These are phyloP conservation scores for Xylariales sp. DNA, from an alignment of 2,329 filamentous ascomycete species.

Conservation along the genomic window DNA sequence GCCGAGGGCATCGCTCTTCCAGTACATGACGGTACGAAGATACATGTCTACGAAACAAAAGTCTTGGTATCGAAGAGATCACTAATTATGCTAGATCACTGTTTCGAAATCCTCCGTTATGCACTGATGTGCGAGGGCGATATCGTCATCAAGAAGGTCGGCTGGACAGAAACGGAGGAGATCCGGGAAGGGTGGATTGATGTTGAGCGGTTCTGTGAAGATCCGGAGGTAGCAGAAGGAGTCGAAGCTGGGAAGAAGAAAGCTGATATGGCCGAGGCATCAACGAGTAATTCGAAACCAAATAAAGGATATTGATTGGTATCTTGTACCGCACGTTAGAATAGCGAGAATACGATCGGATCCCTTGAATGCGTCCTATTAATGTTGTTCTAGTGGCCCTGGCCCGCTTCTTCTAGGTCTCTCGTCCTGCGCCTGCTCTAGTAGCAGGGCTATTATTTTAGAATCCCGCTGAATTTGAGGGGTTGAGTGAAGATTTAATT, in stretches of 20 bases:
- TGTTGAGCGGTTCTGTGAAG: constrained; percentile 5
- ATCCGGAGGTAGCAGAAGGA: constrained; percentile 4
- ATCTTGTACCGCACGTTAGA: background rate
- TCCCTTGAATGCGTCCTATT: background rate
- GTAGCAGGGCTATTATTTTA: too few species aligned
- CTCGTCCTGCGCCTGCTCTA: too few species aligned
- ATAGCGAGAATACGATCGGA: background rate
- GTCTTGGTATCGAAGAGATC: too few species aligned
- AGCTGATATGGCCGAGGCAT: background rate
- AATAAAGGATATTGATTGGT: background rate
- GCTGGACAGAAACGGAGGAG: constrained; percentile 7
- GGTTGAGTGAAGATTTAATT: too few species aligned
- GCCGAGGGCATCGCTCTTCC: constrained; percentile 9
- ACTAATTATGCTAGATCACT: background rate
- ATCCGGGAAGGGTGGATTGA: constrained; percentile 14
- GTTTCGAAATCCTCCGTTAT: constrained; percentile 7
- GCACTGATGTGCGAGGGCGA: constrained; percentile 11
- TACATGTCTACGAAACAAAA: background rate
- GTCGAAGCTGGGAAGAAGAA: constrained; percentile 7
- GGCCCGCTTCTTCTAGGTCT: too few species aligned
- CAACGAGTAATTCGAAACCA: background rate
- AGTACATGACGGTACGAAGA: constrained; percentile 1
- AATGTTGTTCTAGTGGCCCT: too few species aligned
- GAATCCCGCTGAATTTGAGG: too few species aligned
- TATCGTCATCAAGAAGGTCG: constrained; percentile 10